A percentile compares a stretch with the other conserved stretches of the same genome.
These are phyloP conservation scores for Rhazya stricta DNA, from an alignment of 257 asterid genomes.

Conservation along the genomic window DNA sequence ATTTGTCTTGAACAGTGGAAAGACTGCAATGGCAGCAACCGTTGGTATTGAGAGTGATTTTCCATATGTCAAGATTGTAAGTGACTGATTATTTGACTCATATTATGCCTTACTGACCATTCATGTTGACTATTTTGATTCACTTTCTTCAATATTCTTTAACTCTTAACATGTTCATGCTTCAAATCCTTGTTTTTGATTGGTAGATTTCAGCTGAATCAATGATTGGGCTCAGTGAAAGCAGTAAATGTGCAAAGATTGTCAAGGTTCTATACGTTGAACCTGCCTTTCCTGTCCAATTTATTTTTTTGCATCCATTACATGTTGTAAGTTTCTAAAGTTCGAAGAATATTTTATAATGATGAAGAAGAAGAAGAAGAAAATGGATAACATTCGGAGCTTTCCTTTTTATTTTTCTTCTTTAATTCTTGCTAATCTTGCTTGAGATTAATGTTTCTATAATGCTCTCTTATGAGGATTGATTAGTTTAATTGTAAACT, in stretches of 20 bases:
- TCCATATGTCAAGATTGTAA: slow-evolving; percentile 95
- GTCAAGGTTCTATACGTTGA: slow-evolving; percentile 57
- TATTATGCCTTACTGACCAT: slow-evolving; percentile 4
- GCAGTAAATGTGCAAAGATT: slow-evolving; percentile 89
- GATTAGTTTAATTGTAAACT: neutral
- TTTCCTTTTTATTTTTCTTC: neutral
- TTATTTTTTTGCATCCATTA: neutral
- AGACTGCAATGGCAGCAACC: slow-evolving; percentile 95
- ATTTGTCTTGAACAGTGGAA: slow-evolving; percentile 64
- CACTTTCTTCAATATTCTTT: slow-evolving; percentile 16
- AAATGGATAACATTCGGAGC: neutral
- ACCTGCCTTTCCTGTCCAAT: slow-evolving; percentile 8
- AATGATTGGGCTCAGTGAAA: slow-evolving; percentile 94
- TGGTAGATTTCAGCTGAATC: slow-evolving; percentile 92
- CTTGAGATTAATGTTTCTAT: neutral
- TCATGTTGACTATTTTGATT: neutral
- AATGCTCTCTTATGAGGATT: neutral
- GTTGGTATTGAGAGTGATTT: slow-evolving; percentile 85
- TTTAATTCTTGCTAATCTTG: neutral
- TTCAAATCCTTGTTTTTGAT: slow-evolving; percentile 21
- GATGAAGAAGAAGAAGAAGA: neutral
- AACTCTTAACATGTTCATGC: slow-evolving; percentile 4
- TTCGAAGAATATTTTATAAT: neutral
- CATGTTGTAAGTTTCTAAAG: neutral
- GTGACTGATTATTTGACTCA: slow-evolving; percentile 25